Evolutionary conservation across 75 land plant species (phyloP).

Genomic region (Picea sitchensis): DNA sequence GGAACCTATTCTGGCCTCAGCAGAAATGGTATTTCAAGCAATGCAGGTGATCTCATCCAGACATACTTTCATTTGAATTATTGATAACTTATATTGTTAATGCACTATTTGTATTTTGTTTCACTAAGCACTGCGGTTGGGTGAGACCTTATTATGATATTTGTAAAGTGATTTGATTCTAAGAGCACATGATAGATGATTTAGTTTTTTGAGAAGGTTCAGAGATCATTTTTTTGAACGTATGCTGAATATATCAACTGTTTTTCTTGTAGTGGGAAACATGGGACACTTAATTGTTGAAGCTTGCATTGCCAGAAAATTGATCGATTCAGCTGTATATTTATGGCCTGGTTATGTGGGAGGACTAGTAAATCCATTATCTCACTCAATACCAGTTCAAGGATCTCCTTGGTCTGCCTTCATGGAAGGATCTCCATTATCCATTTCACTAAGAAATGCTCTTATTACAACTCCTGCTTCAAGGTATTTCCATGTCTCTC

Average conservation of each 20-base stretch:
- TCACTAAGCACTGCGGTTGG: slow-evolving; percentile 41
- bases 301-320: slow-evolving; percentile 82
- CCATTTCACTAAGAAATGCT: slow-evolving; percentile 52
- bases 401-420: slow-evolving; percentile 71
- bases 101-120: background rate
- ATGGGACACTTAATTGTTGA: slow-evolving; percentile 91
- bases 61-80: background rate
- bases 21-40: slow-evolving; percentile 45
- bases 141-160: slow-evolving; percentile 69
- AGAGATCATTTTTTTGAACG: background rate
- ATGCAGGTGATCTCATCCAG: slow-evolving; percentile 28
- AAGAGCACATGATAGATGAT: slow-evolving; percentile 11
- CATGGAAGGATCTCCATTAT: slow-evolving; percentile 74
- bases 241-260: background rate
- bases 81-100: background rate
- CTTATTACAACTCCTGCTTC: slow-evolving; percentile 76
- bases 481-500: slow-evolving; percentile 44
- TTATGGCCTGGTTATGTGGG: slow-evolving; percentile 78
- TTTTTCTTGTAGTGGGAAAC: slow-evolving; percentile 68
- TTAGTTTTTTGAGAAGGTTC: background rate
- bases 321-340: slow-evolving; percentile 82
- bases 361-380: slow-evolving; percentile 41
- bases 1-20: slow-evolving; percentile 37
- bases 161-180: slow-evolving; percentile 71
- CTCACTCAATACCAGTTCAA: slow-evolving; percentile 43